These are phyloP conservation scores for Hyparrhenia diplandra DNA, from an alignment of 176 grass and related monocot genomes.

Conservation along the genomic window DNA sequence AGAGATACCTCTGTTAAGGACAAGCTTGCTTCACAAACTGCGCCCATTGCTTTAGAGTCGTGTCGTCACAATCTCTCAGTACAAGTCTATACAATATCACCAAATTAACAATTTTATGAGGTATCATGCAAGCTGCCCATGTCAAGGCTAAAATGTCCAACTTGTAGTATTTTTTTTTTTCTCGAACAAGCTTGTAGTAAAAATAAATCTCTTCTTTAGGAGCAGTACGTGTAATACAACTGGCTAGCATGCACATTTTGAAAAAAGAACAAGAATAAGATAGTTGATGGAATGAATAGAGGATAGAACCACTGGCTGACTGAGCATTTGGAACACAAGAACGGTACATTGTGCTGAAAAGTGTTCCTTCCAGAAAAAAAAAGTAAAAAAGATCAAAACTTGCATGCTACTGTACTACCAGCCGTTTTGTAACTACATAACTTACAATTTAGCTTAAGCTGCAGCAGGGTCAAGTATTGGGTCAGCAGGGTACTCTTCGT, in stretches of 20 bases:
- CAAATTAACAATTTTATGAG: not conserved
- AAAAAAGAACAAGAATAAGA: constrained; percentile 1
- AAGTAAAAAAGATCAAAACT: constrained; percentile 2
- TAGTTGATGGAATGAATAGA: constrained; percentile 22
- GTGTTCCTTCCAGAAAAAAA: not conserved
- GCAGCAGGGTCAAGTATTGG: constrained; percentile 47
- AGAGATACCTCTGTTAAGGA: not conserved
- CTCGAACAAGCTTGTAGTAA: not conserved
- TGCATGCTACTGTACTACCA: constrained; percentile 34
- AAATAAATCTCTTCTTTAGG: constrained; percentile 9
- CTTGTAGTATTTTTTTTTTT: no score
- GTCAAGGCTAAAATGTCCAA: not conserved
- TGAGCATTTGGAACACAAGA: constrained; percentile 21
- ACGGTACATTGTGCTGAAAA: not conserved
- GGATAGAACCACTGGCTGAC: constrained; percentile 10
- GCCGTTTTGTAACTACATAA: constrained; percentile 41
- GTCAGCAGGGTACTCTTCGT: constrained; percentile 76
- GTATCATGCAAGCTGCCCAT: not conserved
- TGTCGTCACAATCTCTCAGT: not conserved
- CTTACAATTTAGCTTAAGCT: constrained; percentile 39
- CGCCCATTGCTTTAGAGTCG: not conserved
- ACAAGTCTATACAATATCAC: not conserved
- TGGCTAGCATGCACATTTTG: constrained; percentile 4
- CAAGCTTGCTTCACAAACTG: not conserved
- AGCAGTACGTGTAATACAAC: constrained; percentile 12